These are phyloP conservation scores for Coleophoma cylindrospora DNA, from an alignment of 2,329 filamentous ascomycete species.

Conservation along the genomic window DNA sequence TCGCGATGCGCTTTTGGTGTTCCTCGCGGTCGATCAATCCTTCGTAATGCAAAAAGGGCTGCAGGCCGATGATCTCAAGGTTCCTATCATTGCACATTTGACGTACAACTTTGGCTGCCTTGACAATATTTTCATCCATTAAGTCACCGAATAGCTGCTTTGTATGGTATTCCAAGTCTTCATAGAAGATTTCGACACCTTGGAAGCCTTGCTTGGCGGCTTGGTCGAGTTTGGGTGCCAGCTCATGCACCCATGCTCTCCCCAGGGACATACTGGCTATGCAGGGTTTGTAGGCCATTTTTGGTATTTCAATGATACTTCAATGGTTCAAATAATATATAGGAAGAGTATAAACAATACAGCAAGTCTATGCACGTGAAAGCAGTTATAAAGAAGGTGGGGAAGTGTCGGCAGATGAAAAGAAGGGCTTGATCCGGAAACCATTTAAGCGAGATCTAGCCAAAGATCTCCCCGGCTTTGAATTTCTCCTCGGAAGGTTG, in stretches of 20 bases:
- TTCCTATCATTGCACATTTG: conserved; percentile 51
- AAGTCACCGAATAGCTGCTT: conserved; percentile 34
- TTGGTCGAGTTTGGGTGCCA: conserved; percentile 63
- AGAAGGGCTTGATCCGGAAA: too few species aligned
- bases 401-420: too few species aligned
- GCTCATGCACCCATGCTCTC: conserved; percentile 61
- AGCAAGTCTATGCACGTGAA: too few species aligned
- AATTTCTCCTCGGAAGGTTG: too few species aligned
- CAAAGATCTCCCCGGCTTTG: too few species aligned
- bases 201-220: conserved; percentile 58
- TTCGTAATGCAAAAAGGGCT: conserved; percentile 76
- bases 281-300: conserved; percentile 52
- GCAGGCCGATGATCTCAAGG: conserved; percentile 62
- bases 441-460: too few species aligned
- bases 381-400: too few species aligned
- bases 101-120: conserved; percentile 51
- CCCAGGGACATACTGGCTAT: conserved; percentile 77
- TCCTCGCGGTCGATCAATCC: conserved; percentile 59
- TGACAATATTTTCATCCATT: conserved; percentile 34
- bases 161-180: conserved; percentile 64
- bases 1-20: conserved; percentile 51
- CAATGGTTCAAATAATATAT: not conserved
- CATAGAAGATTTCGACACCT: conserved; percentile 72
- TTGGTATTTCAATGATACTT: not conserved
- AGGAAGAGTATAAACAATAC: too few species aligned